Base-by-base conservation (phyloP, 441 rosid genomes). In the Populus hybrid region DNA sequence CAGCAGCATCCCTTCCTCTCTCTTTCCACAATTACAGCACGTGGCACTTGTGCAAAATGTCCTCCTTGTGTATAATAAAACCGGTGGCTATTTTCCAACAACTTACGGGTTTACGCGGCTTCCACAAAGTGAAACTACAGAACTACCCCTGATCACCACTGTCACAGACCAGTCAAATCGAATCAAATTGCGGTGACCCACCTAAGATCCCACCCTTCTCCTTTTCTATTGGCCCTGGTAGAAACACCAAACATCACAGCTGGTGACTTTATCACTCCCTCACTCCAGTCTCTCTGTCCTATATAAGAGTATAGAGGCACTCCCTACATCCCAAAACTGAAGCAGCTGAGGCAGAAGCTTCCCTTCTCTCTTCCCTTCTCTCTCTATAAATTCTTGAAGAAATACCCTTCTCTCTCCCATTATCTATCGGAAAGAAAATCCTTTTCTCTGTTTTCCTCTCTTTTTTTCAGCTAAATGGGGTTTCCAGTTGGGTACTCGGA, bases 401-500 rank as follows among this genome's bases (percentile, higher is more conserved):
- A n/a, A 23, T 12, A 0, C 6, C 3, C 4, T 4, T 70, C 53
- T 64, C 45, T 42, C 76, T 78, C 72, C 71, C 56, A 9, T 23
- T 73, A 29, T 76, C 71, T 78, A 59, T 66, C 9, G 66, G 56
- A 26, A 21, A 36, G 2, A 33, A 50, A 29, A 61, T 65, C 79
- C 36, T 2, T 23, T 70, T 42, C 67, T 56, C 73, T 33, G 4
- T 64, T 64, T 74, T 69, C 45, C 36, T 31, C 9, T 24, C 9
- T 6, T 40, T 69, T 14, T 35, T 9, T 7, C 72, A 20, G 29
- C 24, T 40, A 68, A 70, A 93, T 94, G 97, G 99, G 99, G 1
- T 94, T 94, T 78, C 97, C 99, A 5, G 92, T 92, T 29, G 95
- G 91, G 16, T 93, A 90, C 86, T 83, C 94, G 4, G 95, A 94